Percentiles rank a stretch among this genome's conserved stretches.
phyloP scores from a whole-genome alignment of 305 asterid genomes.

The Ilex paraguariensis region DNA sequence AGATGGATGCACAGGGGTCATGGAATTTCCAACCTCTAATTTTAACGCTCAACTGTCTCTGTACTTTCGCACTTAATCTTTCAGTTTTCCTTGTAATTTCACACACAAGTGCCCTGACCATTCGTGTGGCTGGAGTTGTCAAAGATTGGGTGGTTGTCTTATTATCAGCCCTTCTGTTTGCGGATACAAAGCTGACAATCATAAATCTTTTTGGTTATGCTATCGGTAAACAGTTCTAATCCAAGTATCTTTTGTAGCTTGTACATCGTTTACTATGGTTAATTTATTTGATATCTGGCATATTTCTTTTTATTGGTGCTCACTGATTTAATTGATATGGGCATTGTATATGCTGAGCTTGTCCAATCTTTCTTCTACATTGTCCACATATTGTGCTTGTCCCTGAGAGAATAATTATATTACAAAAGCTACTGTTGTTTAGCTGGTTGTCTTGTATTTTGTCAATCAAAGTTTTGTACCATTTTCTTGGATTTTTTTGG shows the following conservation, averaged over 20 bases:
- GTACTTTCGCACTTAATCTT: conserved; percentile 90
- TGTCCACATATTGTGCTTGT: too few relatives aligned
- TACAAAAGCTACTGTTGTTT: too few relatives aligned
- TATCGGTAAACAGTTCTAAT: conserved; percentile 51
- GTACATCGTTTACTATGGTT: too few relatives aligned
- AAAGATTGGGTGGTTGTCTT: conserved; percentile 98
- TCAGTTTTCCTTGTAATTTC: conserved; percentile 91
- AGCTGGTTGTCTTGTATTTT: too few relatives aligned
- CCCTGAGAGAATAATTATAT: too few relatives aligned
- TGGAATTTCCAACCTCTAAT: conserved; percentile 72
- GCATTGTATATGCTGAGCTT: too few relatives aligned
- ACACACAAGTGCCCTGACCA: conserved; percentile 91
- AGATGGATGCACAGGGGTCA: conserved; percentile 63
- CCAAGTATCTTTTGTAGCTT: background rate
- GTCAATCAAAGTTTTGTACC: too few relatives aligned
- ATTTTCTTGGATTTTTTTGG: too few relatives aligned
- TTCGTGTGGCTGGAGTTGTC: conserved; percentile 96
- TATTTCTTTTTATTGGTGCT: too few relatives aligned
- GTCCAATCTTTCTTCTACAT: too few relatives aligned
- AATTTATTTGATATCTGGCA: too few relatives aligned
- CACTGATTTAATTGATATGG: too few relatives aligned
- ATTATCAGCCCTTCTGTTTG: conserved; percentile 78
- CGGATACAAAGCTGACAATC: conserved; percentile 72
- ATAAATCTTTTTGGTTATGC: conserved; percentile 87
- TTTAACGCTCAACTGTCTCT: conserved; percentile 67